Conservation (phyloP, 192 early-diverging fungal species). For the Mortierella hygrophila region DNA sequence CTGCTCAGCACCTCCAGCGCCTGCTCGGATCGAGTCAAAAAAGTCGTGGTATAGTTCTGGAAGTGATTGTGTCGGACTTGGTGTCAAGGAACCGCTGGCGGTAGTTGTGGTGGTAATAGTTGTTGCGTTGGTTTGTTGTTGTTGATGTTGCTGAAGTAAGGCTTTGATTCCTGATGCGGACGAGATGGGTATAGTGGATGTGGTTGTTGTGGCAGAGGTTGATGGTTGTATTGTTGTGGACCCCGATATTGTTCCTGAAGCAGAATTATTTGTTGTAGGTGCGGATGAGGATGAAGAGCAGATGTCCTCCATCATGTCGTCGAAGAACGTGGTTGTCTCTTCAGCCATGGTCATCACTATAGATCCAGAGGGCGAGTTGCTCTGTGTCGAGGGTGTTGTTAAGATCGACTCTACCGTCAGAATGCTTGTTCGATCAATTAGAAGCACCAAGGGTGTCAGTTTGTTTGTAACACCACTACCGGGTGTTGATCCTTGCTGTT, state of each 20-base stretch:
- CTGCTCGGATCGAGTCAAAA: constrained; percentile 5
- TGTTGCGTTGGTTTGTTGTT: background rate
- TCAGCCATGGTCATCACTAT: background rate
- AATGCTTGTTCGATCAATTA: background rate
- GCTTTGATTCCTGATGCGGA: background rate
- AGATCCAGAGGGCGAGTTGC: constrained; percentile 15
- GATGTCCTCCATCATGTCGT: constrained; percentile 19
- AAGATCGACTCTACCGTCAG: constrained; percentile 10
- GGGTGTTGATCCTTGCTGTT: background rate
- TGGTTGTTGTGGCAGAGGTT: background rate
- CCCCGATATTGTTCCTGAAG: background rate
- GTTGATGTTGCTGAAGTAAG: background rate
- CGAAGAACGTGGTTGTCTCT: constrained; percentile 26
- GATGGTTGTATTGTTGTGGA: background rate
- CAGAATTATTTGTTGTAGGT: background rate
- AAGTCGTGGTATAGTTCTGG: constrained; percentile 30
- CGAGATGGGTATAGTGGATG: background rate
- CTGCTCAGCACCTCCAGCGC: background rate
- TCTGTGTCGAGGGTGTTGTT: constrained; percentile 10
- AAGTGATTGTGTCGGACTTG: background rate
- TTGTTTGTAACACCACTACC: background rate
- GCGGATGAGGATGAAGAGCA: background rate
- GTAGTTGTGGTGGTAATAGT: background rate
- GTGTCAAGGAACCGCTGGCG: background rate
- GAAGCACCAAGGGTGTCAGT: background rate